phyloP scores from a whole-genome alignment of 305 asterid genomes.

The Withania somnifera region DNA sequence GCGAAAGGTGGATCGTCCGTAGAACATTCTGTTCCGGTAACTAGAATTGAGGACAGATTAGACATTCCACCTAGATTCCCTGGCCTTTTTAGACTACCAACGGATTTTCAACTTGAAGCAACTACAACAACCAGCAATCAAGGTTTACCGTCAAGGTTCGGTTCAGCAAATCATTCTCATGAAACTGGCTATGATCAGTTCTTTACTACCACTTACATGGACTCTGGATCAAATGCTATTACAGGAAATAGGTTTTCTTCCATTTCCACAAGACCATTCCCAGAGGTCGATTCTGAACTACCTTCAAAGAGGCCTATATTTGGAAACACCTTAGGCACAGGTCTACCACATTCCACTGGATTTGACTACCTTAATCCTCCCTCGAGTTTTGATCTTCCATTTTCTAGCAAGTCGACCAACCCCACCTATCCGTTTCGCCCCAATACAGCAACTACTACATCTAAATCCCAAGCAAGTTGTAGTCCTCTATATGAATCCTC shows the following conservation, averaged over 20 bases:
- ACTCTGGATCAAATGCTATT: constrained; percentile 18
- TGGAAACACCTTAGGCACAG: constrained; percentile 25
- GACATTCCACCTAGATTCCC: constrained; percentile 19
- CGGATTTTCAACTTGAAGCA: constrained; percentile 30
- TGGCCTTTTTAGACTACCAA: constrained; percentile 52
- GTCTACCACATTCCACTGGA: constrained; percentile 20
- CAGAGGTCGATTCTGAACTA: constrained; percentile 15
- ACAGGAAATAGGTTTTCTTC: constrained; percentile 1
- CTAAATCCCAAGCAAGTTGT: no score
- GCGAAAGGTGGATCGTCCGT: constrained; percentile 2
- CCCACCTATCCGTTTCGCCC: constrained; percentile 21
- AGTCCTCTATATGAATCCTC: no score
- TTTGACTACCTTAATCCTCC: constrained; percentile 28
- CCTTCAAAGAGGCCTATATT: constrained; percentile 18
- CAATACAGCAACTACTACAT: constrained; percentile 15
- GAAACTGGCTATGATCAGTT: constrained; percentile 13
- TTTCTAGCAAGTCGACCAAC: not conserved
- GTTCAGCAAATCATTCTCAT: constrained; percentile 15
- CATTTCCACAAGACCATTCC: constrained; percentile 16
- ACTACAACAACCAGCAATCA: constrained; percentile 12
- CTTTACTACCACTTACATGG: constrained; percentile 22
- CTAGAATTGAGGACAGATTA: constrained; percentile 28
- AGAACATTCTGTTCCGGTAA: constrained; percentile 16
- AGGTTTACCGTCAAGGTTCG: constrained; percentile 3
- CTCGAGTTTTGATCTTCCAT: constrained; percentile 15